Conservation (phyloP, 768 basidiomycete genomes). For the Imleria badia region DNA sequence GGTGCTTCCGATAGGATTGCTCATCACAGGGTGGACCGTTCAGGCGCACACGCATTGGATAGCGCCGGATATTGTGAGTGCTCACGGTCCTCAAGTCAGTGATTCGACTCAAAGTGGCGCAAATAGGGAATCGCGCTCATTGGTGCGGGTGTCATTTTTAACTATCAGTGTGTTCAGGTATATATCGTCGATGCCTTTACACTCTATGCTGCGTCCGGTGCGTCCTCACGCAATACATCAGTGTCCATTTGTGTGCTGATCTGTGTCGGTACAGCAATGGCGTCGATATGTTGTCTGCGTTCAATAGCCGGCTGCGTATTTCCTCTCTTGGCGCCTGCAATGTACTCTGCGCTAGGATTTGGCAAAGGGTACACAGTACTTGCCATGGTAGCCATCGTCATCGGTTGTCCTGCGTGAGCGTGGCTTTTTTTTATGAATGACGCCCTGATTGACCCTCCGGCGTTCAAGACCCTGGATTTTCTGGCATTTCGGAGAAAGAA, state of each 20-base stretch:
- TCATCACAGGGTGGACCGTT: constrained; percentile 72
- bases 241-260: not conserved
- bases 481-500: constrained; percentile 48
- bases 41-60: constrained; percentile 65
- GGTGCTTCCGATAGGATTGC: constrained; percentile 61
- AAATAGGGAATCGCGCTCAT: constrained; percentile 55
- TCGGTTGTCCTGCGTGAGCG: constrained; percentile 56
- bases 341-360: constrained; percentile 65
- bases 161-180: constrained; percentile 61
- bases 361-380: constrained; percentile 70
- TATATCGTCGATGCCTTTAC: constrained; percentile 71
- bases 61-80: constrained; percentile 59
- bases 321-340: constrained; percentile 72
- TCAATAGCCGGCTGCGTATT: constrained; percentile 72
- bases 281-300: constrained; percentile 61
- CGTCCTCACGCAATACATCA: constrained; percentile 4
- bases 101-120: not conserved
- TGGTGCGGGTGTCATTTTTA: constrained; percentile 56
- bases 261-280: constrained; percentile 46
- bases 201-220: constrained; percentile 66
- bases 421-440: not conserved
- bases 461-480: constrained; percentile 41
- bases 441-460: constrained; percentile 32
- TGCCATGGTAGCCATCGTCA: constrained; percentile 51
- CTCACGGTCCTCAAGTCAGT: not conserved